Evolutionary conservation across 148 eudicot genomes (phyloP), one percentile per base, ranked within the genome.

Genomic region (Pouteria glomerata): DNA sequence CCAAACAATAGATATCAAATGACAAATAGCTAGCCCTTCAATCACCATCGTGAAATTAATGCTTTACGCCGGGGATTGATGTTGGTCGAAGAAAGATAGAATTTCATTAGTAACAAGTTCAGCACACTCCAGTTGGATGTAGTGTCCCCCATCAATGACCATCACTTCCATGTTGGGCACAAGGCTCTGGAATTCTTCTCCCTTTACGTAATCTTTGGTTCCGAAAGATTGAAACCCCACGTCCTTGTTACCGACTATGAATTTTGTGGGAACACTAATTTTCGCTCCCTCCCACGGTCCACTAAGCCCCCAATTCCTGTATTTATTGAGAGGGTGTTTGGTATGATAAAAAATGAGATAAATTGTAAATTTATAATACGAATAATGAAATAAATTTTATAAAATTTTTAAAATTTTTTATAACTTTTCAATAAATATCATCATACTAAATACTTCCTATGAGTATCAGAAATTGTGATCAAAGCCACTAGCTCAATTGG

Each of bases 141-240:
- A 65, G 8, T 65, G 53, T 26, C 44, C 52, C 19, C 51, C 68
- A 65, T 44, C 68, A 26, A 65, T 27, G 27, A 41, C 16, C 3
- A 42, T 34, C 11, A 65, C 69, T 26, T 44, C 69, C 53, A 42
- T 42, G 35, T 65, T 65, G 14, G 69, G 69, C 15, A 27, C 53
- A 65, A 12, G 53, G 19, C 53, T 44, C 69, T 44, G 42, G 53
- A 15, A 65, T 26, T 44, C 69, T 27, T 65, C 69, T 42, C 52
- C 53, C 4, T 65, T 21, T 65, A 27, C 27, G 21, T 45, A 26
- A 13, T 44, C 21, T 13, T 16, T 44, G 6, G 69, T 44, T 34
- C 69, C 69, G 44, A 65, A 65, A 14, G 69, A 44, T 26, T 65
- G n/a, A 65, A 65, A 44, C 33, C 53, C 37, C 16, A 18, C 34